phyloP scores from a whole-genome alignment of 2,329 filamentous ascomycete species.

The Microsporum audouinii region DNA sequence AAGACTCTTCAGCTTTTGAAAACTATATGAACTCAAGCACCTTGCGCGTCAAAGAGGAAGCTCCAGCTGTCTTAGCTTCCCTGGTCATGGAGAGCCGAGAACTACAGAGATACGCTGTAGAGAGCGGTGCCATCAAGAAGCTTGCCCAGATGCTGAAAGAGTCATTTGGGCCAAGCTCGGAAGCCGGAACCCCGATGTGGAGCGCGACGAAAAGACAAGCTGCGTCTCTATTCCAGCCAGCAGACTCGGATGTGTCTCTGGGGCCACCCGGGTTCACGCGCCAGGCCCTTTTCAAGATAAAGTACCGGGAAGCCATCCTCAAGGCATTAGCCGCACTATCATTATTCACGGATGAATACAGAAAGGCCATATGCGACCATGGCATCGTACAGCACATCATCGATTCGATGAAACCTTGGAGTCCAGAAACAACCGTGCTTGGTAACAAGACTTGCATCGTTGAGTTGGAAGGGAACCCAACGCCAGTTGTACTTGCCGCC shows the following conservation, averaged over 20 bases:
- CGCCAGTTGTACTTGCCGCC: constrained; percentile 68
- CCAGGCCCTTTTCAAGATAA: constrained; percentile 56
- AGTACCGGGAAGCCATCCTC: constrained; percentile 62
- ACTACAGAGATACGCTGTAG: constrained; percentile 71
- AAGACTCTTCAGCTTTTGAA: constrained; percentile 30
- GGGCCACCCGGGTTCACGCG: constrained; percentile 52
- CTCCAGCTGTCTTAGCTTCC: constrained; percentile 63
- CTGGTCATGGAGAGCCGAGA: constrained; percentile 66
- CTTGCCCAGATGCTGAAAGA: constrained; percentile 54
- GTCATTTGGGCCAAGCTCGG: constrained; percentile 50
- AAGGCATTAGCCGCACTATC: constrained; percentile 72
- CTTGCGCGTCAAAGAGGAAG: constrained; percentile 53
- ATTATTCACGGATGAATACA: constrained; percentile 69
- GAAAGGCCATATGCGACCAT: constrained; percentile 69
- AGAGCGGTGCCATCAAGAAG: constrained; percentile 52
- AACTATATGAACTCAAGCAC: constrained; percentile 32
- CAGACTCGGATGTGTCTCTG: constrained; percentile 37
- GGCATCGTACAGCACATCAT: constrained; percentile 73
- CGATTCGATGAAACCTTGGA: constrained; percentile 59
- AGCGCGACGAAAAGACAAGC: constrained; percentile 27
- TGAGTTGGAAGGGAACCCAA: constrained; percentile 61
- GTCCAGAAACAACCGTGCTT: constrained; percentile 14
- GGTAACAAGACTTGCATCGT: constrained; percentile 21
- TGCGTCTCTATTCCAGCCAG: constrained; percentile 11
- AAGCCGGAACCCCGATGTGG: constrained; percentile 45